These are phyloP conservation scores for Rhodomyrtus psidioides DNA, from an alignment of 441 rosid species.

Conservation along the genomic window DNA sequence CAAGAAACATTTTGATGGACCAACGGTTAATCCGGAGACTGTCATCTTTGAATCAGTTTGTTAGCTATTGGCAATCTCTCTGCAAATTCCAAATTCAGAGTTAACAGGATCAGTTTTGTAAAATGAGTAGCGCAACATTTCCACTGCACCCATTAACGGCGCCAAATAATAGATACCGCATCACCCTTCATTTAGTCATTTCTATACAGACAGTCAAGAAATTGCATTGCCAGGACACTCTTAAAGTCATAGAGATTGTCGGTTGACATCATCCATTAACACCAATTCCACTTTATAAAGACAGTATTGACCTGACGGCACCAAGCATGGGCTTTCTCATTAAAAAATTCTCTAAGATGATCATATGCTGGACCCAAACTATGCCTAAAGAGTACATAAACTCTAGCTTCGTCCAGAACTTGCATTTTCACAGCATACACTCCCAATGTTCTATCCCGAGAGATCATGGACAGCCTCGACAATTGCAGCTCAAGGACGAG, in stretches of 20 bases:
- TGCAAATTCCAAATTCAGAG: neutral
- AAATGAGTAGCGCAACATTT: neutral
- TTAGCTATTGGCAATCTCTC: constrained; percentile 3
- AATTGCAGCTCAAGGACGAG: neutral
- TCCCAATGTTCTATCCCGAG: neutral
- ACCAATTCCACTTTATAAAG: neutral
- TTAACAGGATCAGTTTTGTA: neutral
- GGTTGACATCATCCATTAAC: neutral
- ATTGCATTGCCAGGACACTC: fast-evolving
- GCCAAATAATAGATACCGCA: neutral
- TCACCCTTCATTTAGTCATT: neutral
- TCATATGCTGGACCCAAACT: neutral
- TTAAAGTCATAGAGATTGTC: neutral
- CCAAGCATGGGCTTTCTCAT: neutral
- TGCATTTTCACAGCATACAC: neutral
- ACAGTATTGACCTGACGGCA: neutral
- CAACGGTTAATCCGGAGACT: constrained; percentile 50
- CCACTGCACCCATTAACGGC: neutral
- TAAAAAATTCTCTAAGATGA: neutral
- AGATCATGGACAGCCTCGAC: neutral
- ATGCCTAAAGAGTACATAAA: neutral
- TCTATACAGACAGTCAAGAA: neutral
- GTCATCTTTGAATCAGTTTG: constrained; percentile 32
- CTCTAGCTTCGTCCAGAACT: neutral
- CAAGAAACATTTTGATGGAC: constrained; percentile 47